Evolutionary conservation across 2,329 filamentous ascomycete species (phyloP).

Genomic region (Trichothecium sympodiale): DNA sequence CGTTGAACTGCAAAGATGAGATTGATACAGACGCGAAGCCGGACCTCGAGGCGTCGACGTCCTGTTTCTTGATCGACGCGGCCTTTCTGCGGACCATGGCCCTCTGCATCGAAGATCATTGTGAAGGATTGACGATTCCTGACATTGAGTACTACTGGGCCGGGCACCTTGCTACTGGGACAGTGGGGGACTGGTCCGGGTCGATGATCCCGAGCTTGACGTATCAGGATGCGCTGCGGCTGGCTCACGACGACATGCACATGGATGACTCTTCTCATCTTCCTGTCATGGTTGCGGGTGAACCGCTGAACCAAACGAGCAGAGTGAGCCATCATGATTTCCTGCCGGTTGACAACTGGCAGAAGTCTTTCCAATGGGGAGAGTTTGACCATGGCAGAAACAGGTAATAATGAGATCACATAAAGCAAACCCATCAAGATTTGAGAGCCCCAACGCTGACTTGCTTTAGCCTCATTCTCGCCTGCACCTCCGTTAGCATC

Average conservation of each 20-base stretch:
- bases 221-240: constrained; percentile 14
- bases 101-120: constrained; percentile 21
- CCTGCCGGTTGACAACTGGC: constrained; percentile 35
- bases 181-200: constrained; percentile 10
- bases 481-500: constrained; percentile 17
- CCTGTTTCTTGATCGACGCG: constrained; percentile 16
- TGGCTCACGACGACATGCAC: constrained; percentile 11
- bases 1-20: constrained; percentile 10
- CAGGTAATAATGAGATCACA: neutral
- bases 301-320: constrained; percentile 20
- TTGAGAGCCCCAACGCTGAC: neutral
- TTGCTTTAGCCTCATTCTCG: constrained; percentile 9
- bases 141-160: constrained; percentile 17
- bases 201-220: constrained; percentile 14
- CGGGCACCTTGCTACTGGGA: constrained; percentile 16
- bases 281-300: constrained; percentile 11
- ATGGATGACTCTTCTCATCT: constrained; percentile 7
- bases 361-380: constrained; percentile 33
- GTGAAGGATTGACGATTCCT: constrained; percentile 11
- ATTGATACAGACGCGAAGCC: neutral
- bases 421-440: constrained; percentile 19
- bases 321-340: constrained; percentile 16
- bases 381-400: constrained; percentile 2
- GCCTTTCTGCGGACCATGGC: constrained; percentile 21
- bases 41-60: neutral